Percentiles rank a stretch among this genome's conserved stretches.
These are phyloP conservation scores for Penicillium coprophilum DNA, from an alignment of 495 filamentous ascomycete species.

Conservation along the genomic window DNA sequence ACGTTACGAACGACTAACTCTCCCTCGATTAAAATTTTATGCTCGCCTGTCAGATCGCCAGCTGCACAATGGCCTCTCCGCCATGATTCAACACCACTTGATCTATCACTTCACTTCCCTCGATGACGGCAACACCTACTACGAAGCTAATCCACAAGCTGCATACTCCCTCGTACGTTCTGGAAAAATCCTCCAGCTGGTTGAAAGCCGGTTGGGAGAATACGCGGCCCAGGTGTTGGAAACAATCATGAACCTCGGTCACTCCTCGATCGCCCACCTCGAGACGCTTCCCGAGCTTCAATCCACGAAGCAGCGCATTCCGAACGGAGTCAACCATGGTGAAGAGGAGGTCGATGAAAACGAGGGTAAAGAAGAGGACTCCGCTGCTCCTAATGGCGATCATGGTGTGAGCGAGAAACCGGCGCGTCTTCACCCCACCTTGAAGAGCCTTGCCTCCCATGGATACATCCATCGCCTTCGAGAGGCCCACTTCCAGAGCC, in stretches of 20 bases:
- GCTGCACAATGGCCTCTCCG: slow-evolving; percentile 72
- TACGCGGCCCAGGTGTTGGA: slow-evolving; percentile 69
- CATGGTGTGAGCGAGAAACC: slow-evolving; percentile 22
- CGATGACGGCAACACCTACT: slow-evolving; percentile 64
- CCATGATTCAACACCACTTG: slow-evolving; percentile 86
- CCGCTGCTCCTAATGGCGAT: slow-evolving; percentile 25
- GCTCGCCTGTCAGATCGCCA: slow-evolving; percentile 66
- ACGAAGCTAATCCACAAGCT: slow-evolving; percentile 72
- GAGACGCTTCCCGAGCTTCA: slow-evolving; percentile 42
- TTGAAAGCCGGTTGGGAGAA: slow-evolving; percentile 67
- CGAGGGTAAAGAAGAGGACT: slow-evolving; percentile 23
- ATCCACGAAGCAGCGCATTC: slow-evolving; percentile 8
- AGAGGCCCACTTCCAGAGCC: slow-evolving; percentile 52
- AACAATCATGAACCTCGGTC: slow-evolving; percentile 73
- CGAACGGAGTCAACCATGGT: slow-evolving; percentile 37
- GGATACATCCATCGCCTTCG: slow-evolving; percentile 51
- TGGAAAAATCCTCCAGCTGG: slow-evolving; percentile 76
- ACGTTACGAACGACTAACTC: slow-evolving; percentile 70
- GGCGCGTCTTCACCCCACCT: slow-evolving; percentile 41
- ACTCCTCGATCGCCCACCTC: slow-evolving; percentile 72
- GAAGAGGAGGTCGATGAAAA: slow-evolving; percentile 33
- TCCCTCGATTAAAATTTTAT: slow-evolving; percentile 63
- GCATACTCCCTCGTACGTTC: slow-evolving; percentile 78
- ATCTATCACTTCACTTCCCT: slow-evolving; percentile 69
- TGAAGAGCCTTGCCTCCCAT: slow-evolving; percentile 47